These are phyloP conservation scores for Chlamydomonas schloesseri DNA, from an alignment of 139 green algal species.

Conservation along the genomic window DNA sequence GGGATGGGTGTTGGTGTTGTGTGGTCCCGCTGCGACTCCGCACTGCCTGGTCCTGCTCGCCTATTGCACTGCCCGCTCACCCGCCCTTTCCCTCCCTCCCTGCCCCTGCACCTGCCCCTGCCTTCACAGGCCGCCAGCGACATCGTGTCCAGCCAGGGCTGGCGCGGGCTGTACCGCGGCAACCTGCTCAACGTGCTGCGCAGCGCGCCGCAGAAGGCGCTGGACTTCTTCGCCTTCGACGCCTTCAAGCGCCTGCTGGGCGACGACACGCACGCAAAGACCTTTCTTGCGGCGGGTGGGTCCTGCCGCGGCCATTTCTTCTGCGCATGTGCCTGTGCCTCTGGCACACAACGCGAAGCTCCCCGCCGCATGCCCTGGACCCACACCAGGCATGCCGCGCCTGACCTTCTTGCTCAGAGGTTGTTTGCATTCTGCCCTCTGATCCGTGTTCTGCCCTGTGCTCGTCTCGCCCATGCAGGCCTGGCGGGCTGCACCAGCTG, in stretches of 20 bases:
- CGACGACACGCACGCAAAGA: slow-evolving; percentile 3
- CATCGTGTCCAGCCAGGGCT: slow-evolving; percentile 55
- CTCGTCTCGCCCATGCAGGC: too few relatives aligned
- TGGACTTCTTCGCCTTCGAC: slow-evolving; percentile 89
- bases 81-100: neutral
- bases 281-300: slow-evolving; percentile 29
- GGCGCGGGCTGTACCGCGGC: slow-evolving; percentile 77
- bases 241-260: slow-evolving; percentile 63
- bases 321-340: too few relatives aligned
- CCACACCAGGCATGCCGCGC: too few relatives aligned
- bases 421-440: too few relatives aligned
- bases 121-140: slow-evolving; percentile 26
- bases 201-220: slow-evolving; percentile 64
- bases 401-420: too few relatives aligned
- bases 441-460: too few relatives aligned
- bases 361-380: too few relatives aligned
- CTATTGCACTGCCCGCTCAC: too few relatives aligned
- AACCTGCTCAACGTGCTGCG: slow-evolving; percentile 87
- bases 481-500: slow-evolving; percentile 78
- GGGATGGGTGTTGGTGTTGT: neutral
- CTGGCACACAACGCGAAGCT: too few relatives aligned
- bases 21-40: neutral
- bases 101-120: neutral
- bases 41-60: too few relatives aligned
- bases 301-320: too few relatives aligned